Percentiles rank a stretch among this genome's conserved stretches.
Evolutionary conservation across 805 yeast genomes (phyloP).

Genomic region (Starmerella bombicola): DNA sequence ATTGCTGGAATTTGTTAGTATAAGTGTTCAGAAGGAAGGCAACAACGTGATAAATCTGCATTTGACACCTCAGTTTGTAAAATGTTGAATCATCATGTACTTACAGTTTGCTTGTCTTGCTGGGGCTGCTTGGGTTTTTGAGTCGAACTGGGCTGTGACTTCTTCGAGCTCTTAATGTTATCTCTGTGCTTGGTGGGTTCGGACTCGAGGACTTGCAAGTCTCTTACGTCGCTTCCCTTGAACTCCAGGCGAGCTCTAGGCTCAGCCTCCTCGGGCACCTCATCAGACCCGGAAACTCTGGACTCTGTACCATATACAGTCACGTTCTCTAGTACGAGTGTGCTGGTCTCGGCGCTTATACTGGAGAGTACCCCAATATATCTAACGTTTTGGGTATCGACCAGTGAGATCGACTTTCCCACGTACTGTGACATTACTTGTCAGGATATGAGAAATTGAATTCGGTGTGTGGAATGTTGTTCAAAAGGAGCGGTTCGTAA

Average conservation of each 20-base stretch:
- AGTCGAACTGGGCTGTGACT: neutral
- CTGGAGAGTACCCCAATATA: conserved; percentile 82
- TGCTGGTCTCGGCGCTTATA: conserved; percentile 81
- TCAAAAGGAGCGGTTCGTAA: too few species aligned
- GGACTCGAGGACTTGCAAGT: conserved; percentile 70
- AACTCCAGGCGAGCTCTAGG: conserved; percentile 47
- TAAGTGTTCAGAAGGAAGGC: conserved; percentile 36
- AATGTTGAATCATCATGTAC: conserved; percentile 23
- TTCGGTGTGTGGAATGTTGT: too few species aligned
- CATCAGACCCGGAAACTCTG: conserved; percentile 52
- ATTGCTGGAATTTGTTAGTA: conserved; percentile 16
- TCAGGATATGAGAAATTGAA: too few species aligned
- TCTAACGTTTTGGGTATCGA: conserved; percentile 65
- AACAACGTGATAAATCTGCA: conserved; percentile 28
- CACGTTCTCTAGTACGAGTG: conserved; percentile 71
- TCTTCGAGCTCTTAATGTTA: neutral
- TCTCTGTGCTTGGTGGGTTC: too few species aligned
- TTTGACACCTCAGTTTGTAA: conserved; percentile 21
- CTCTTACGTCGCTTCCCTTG: conserved; percentile 87
- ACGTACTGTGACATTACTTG: conserved; percentile 91
- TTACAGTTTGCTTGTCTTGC: conserved; percentile 18
- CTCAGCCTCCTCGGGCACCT: conserved; percentile 38
- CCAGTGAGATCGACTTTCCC: conserved; percentile 75
- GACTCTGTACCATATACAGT: conserved; percentile 88
- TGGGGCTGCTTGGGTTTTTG: neutral